Base-by-base conservation (phyloP, 768 basidiomycete genomes). In the Suillus discolor region DNA sequence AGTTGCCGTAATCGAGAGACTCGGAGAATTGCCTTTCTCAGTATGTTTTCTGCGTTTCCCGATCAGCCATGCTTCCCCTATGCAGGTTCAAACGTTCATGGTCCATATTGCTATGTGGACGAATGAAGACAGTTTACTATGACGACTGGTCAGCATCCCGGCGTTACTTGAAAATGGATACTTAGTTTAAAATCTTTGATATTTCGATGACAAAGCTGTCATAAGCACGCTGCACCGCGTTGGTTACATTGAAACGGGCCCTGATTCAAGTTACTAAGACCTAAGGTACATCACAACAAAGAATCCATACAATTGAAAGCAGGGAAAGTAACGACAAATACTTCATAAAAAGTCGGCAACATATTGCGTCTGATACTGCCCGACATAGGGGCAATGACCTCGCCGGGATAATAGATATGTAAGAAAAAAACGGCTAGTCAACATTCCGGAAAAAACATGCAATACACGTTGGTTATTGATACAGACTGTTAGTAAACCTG, bases 1-100 rank as follows among this genome's bases (percentile, higher is more conserved):
- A 31, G 47, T 62, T 65, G 59, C 66, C 64, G 66, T 67, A 61
- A 65, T 55, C 20, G 34, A 34, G 36, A 3, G 34, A 31, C 20
- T 34, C 31, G 12, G 34, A 57, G 36, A 38, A 59, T 60, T 60
- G 11, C 59, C 59, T 20, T 60, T 60, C 42, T 3, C 6, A 13
- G 59, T 42, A 60, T 60, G 25, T 60, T 60, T 60, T 60, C 41
- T 6, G 18, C 6, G 18, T 39, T 25, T 16, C 23, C 11, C 51
- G n/a, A 51, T 16, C 6, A 25, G 13, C 3, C 3, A 13, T 25
- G 31, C 23, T 25, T 49, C 47, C 49, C 23, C 25, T 15, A 6
- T 25, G n/a, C n/a, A n/a, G n/a, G n/a, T n/a, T n/a, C n/a, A n/a
- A n/a, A n/a, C n/a, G 3, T 23, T 8, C 47, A 23, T 12, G 45